Evolutionary conservation across 257 asterid genomes (phyloP).

Genomic region (Haberlea rhodopensis): DNA sequence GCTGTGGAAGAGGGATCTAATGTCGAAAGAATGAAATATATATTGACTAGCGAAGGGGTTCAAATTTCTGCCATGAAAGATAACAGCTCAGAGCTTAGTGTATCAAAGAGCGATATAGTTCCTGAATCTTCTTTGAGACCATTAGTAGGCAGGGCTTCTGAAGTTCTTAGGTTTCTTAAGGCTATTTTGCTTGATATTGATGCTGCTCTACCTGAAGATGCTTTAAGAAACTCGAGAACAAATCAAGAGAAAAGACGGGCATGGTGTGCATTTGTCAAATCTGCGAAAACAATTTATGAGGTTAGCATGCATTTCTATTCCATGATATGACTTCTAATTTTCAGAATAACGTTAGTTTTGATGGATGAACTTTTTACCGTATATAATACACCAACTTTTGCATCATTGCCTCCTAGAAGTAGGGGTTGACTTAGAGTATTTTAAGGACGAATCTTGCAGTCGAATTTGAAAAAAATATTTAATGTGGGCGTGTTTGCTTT

Average conservation of each 20-base stretch:
- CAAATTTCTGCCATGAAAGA: slow-evolving; percentile 40
- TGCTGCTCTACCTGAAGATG: slow-evolving; percentile 77
- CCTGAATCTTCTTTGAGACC: slow-evolving; percentile 62
- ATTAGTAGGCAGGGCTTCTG: slow-evolving; percentile 62
- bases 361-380: not conserved
- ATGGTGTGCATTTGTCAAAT: slow-evolving; percentile 86
- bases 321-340: not conserved
- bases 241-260: slow-evolving; percentile 53
- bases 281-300: slow-evolving; percentile 75
- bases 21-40: slow-evolving; percentile 40
- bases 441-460: not conserved
- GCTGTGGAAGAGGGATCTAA: slow-evolving; percentile 28
- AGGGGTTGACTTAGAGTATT: not conserved
- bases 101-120: slow-evolving; percentile 41
- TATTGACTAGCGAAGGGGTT: slow-evolving; percentile 31
- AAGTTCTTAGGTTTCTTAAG: slow-evolving; percentile 61
- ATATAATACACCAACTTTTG: not conserved
- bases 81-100: slow-evolving; percentile 36
- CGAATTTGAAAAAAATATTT: too few relatives aligned
- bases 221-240: slow-evolving; percentile 67
- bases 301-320: slow-evolving; percentile 41
- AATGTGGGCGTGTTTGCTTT: not conserved
- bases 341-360: not conserved
- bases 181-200: slow-evolving; percentile 82
- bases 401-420: not conserved